A percentile compares a stretch with the other conserved stretches of the same genome.
These are phyloP conservation scores for Pistacia vera DNA, from an alignment of 345 rosid genomes.

Conservation along the genomic window DNA sequence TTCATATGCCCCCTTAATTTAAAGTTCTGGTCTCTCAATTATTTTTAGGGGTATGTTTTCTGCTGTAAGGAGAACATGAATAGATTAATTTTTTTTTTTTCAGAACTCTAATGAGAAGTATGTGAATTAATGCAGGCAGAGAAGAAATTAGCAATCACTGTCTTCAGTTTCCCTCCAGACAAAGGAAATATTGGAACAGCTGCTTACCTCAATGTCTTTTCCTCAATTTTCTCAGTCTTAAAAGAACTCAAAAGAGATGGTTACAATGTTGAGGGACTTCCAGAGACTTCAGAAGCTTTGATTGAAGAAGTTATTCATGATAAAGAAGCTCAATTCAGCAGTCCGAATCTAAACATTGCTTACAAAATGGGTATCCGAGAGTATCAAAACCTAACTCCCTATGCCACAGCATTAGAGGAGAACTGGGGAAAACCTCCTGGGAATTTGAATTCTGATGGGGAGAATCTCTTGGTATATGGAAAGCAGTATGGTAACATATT, in stretches of 20 bases:
- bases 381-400: slow-evolving; percentile 81
- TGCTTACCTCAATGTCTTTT: slow-evolving; percentile 92
- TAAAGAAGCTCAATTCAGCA: slow-evolving; percentile 97
- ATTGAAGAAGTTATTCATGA: slow-evolving; percentile 92
- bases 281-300: slow-evolving; percentile 88
- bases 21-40: neutral
- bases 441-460: slow-evolving; percentile 92
- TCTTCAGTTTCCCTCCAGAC: slow-evolving; percentile 99
- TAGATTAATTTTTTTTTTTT: neutral
- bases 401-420: slow-evolving; percentile 83
- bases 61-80: neutral
- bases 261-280: slow-evolving; percentile 88
- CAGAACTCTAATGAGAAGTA: slow-evolving; percentile 22
- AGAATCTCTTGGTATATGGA: slow-evolving; percentile 88
- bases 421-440: slow-evolving; percentile 99
- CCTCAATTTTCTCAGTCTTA: slow-evolving; percentile 90
- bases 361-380: slow-evolving; percentile 95
- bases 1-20: neutral
- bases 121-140: slow-evolving; percentile 57
- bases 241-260: slow-evolving; percentile 83
- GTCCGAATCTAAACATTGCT: slow-evolving; percentile 86
- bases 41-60: neutral
- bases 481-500: slow-evolving; percentile 90
- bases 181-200: slow-evolving; percentile 97
- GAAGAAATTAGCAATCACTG: slow-evolving; percentile 92